phyloP scores from a whole-genome alignment of 306 rosid species.

The Hippophae rhamnoides region DNA sequence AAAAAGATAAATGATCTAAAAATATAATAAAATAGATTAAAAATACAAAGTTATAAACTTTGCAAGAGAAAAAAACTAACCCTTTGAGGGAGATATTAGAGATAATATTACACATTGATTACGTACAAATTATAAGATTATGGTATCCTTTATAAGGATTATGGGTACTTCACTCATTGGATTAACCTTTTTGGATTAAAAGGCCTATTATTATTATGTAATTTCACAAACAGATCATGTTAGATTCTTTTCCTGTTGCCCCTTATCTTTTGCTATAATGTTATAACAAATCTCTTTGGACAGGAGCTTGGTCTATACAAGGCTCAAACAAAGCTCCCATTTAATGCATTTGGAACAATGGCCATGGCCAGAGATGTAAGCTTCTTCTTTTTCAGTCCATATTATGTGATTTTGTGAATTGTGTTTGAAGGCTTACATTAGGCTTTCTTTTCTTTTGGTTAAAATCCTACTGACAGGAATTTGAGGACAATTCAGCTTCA shows the following conservation, averaged over 20 bases:
- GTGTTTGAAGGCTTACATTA: constrained; percentile 2
- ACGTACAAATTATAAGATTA: too few species aligned
- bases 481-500: constrained; percentile 81
- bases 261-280: constrained; percentile 4
- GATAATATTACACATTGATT: too few species aligned
- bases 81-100: too few species aligned
- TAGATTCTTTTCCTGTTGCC: constrained; percentile 6
- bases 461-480: constrained; percentile 45
- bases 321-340: constrained; percentile 95
- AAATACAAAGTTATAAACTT: too few species aligned
- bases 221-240: not conserved
- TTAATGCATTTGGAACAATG: constrained; percentile 98
- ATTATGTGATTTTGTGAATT: not conserved
- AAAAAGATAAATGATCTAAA: too few species aligned
- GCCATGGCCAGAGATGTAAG: constrained; percentile 99
- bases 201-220: too few species aligned
- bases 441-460: not conserved
- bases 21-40: too few species aligned
- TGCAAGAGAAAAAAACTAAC: too few species aligned
- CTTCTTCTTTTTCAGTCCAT: not conserved
- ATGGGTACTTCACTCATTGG: too few species aligned
- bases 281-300: constrained; percentile 12
- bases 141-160: too few species aligned
- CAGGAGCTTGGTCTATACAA: constrained; percentile 99
- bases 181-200: too few species aligned